Evolutionary conservation across 805 yeast genomes (phyloP).

Genomic region (Ogataea chonburiensis): DNA sequence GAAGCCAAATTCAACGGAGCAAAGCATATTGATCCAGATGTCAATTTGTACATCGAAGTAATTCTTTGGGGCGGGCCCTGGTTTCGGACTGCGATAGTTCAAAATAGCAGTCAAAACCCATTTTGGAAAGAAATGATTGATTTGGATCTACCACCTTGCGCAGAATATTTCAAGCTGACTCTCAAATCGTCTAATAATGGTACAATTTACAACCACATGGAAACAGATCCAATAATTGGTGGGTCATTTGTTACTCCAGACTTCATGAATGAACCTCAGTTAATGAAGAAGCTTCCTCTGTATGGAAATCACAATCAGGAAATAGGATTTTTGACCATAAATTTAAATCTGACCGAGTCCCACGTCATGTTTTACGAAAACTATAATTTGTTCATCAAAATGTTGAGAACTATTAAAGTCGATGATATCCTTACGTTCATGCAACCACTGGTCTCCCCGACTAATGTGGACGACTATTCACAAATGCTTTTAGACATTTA

Average conservation of each 20-base stretch:
- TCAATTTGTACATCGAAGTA: conserved; percentile 61
- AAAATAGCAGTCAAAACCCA: conserved; percentile 46
- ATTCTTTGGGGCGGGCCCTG: conserved; percentile 70
- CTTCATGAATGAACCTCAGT: conserved; percentile 36
- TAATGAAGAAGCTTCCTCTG: conserved; percentile 23
- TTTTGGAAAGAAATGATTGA: conserved; percentile 83
- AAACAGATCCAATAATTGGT: conserved; percentile 47
- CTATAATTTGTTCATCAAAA: conserved; percentile 61
- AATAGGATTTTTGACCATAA: conserved; percentile 58
- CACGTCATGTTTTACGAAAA: conserved; percentile 59
- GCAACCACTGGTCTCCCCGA: conserved; percentile 30
- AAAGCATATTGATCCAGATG: conserved; percentile 10
- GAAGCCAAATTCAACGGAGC: conserved; percentile 55
- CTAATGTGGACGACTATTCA: conserved; percentile 53
- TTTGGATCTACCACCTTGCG: conserved; percentile 56
- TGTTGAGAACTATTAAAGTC: conserved; percentile 54
- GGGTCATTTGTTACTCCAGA: conserved; percentile 55
- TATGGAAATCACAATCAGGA: conserved; percentile 34
- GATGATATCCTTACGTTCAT: conserved; percentile 51
- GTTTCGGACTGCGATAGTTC: conserved; percentile 72
- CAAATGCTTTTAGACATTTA: conserved; percentile 67
- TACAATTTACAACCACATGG: conserved; percentile 17
- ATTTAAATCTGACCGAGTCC: conserved; percentile 48
- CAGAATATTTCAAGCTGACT: conserved; percentile 49
- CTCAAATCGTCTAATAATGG: conserved; percentile 33